Evolutionary conservation across 805 yeast species (phyloP).

Genomic region (Candida golubevii): DNA sequence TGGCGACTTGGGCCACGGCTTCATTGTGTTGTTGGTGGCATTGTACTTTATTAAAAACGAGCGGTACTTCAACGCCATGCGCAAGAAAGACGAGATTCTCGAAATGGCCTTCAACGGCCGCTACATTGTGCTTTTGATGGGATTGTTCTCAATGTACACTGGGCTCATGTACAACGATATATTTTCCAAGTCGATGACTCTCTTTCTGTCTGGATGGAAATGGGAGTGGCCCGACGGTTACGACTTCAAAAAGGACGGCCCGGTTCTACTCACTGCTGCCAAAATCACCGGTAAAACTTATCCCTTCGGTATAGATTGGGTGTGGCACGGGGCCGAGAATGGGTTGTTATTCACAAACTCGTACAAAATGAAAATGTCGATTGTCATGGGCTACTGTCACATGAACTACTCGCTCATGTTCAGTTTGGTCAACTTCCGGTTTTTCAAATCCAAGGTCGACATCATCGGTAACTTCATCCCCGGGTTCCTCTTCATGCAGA

Average conservation of each 20-base stretch:
- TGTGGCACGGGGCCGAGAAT: slow-evolving; percentile 81
- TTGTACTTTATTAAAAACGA: slow-evolving; percentile 53
- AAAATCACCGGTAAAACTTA: slow-evolving; percentile 45
- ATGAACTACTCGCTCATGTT: slow-evolving; percentile 69
- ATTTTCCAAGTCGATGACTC: slow-evolving; percentile 63
- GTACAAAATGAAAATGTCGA: slow-evolving; percentile 72
- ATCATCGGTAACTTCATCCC: slow-evolving; percentile 72
- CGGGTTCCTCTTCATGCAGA: slow-evolving; percentile 69
- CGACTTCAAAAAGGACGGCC: slow-evolving; percentile 23
- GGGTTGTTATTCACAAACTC: slow-evolving; percentile 66
- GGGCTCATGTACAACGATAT: slow-evolving; percentile 71
- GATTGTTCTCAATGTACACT: slow-evolving; percentile 67
- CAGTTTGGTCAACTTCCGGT: slow-evolving; percentile 58
- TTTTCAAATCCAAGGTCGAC: slow-evolving; percentile 58
- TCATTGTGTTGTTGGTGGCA: slow-evolving; percentile 55
- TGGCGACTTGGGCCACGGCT: slow-evolving; percentile 81
- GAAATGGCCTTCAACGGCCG: slow-evolving; percentile 76
- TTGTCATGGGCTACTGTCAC: slow-evolving; percentile 70
- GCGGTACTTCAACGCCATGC: slow-evolving; percentile 44
- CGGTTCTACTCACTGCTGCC: slow-evolving; percentile 40
- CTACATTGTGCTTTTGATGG: slow-evolving; percentile 67
- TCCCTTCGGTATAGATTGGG: slow-evolving; percentile 62
- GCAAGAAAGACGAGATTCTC: slow-evolving; percentile 65
- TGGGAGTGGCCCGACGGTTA: slow-evolving; percentile 49
- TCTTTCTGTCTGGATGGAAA: slow-evolving; percentile 68